phyloP scores from a whole-genome alignment of 345 rosid species.

The Orychophragmus violaceus region DNA sequence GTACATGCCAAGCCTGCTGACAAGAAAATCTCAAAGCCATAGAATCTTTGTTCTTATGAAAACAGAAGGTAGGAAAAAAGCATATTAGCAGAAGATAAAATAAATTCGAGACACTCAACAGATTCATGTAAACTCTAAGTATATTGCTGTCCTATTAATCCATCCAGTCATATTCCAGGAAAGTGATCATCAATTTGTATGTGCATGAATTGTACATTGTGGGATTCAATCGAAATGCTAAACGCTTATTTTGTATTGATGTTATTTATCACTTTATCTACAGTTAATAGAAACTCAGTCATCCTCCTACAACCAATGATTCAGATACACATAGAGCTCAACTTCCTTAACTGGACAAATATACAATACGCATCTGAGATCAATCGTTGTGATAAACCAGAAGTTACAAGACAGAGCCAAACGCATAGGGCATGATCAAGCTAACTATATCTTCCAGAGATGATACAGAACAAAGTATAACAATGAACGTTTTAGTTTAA shows the following conservation, averaged over 20 bases:
- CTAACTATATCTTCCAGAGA: background rate
- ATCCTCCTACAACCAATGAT: no score
- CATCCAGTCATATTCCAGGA: background rate
- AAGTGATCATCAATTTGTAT: background rate
- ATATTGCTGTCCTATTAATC: background rate
- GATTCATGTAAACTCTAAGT: no score
- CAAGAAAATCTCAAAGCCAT: slow-evolving; percentile 83
- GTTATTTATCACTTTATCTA: background rate
- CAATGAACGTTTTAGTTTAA: background rate
- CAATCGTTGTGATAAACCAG: no score
- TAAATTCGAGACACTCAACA: background rate
- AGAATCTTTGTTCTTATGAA: slow-evolving; percentile 48
- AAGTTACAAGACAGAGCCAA: no score
- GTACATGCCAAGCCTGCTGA: slow-evolving; percentile 70
- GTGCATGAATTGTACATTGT: background rate
- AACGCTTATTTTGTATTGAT: background rate
- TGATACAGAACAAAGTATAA: background rate
- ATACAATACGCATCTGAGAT: no score
- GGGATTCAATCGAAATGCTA: background rate
- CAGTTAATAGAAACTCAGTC: no score
- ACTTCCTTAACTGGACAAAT: no score
- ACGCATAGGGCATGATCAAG: no score
- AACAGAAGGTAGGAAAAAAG: background rate
- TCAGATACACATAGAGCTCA: no score
- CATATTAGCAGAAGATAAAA: background rate